A percentile compares a stretch with the other conserved stretches of the same genome.
phyloP scores from a whole-genome alignment of 805 yeast genomes.

The Nakazawaea ishiwadae region DNA sequence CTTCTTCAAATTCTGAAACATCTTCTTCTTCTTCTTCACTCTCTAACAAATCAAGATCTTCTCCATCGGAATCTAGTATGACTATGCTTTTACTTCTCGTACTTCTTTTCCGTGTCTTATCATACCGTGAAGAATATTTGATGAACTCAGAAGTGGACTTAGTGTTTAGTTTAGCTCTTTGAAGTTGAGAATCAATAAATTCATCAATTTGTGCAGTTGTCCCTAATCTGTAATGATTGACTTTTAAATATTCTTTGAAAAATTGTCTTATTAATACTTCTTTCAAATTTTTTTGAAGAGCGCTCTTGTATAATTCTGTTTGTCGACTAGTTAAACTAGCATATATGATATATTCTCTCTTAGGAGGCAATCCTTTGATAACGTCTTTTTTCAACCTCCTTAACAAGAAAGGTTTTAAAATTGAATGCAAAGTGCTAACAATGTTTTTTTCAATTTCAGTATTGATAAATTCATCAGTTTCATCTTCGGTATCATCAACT shows the following conservation, averaged over 20 bases:
- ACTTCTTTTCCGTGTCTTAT: slow-evolving; percentile 5
- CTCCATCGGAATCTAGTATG: slow-evolving; percentile 11
- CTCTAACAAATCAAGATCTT: slow-evolving; percentile 12
- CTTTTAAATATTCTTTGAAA: slow-evolving; percentile 45
- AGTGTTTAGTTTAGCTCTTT: not conserved
- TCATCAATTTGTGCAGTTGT: slow-evolving; percentile 30
- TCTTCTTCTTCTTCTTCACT: slow-evolving; percentile 13
- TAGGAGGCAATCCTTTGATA: slow-evolving; percentile 69
- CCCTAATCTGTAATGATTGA: slow-evolving; percentile 26
- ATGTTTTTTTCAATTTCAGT: slow-evolving; percentile 55
- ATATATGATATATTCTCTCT: slow-evolving; percentile 82
- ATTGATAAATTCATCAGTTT: slow-evolving; percentile 48
- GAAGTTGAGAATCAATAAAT: slow-evolving; percentile 34
- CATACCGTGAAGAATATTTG: not conserved
- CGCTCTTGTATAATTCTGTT: slow-evolving; percentile 52
- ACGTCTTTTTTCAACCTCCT: slow-evolving; percentile 79
- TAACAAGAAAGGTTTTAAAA: slow-evolving; percentile 80
- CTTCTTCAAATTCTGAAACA: not conserved
- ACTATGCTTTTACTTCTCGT: slow-evolving; percentile 3
- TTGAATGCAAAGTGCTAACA: slow-evolving; percentile 76
- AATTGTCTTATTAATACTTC: slow-evolving; percentile 39
- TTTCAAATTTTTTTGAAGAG: slow-evolving; percentile 41
- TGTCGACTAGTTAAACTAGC: slow-evolving; percentile 64
- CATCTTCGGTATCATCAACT: slow-evolving; percentile 30
- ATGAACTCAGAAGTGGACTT: not conserved